phyloP scores from a whole-genome alignment of 73 alveolate genomes.

The Symbiodinium natans region DNA sequence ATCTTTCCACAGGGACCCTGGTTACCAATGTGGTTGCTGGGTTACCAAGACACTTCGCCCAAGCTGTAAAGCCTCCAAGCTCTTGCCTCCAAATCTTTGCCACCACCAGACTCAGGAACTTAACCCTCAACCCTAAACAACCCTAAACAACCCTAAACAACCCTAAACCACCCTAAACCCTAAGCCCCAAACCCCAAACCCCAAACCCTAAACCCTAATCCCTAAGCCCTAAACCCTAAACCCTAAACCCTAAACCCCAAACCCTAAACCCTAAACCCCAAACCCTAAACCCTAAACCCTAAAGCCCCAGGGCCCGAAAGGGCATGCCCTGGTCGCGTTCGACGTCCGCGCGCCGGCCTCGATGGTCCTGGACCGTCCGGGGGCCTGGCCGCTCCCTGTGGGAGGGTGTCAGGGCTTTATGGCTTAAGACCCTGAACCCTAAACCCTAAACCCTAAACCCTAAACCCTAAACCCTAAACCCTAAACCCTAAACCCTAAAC shows the following conservation, averaged over 20 bases:
- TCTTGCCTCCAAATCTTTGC: too few species aligned
- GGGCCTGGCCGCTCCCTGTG: neutral
- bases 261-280: neutral
- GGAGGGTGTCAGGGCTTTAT: neutral
- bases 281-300: neutral
- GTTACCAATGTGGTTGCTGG: too few species aligned
- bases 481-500: too few species aligned
- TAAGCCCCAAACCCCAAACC: neutral
- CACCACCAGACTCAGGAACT: neutral
- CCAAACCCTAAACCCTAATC: neutral
- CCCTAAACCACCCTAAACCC: neutral
- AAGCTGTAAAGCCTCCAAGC: too few species aligned
- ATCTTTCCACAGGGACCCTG: too few species aligned
- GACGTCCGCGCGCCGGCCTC: conserved; percentile 75
- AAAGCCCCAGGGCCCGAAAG: conserved; percentile 62
- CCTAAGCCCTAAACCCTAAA: neutral
- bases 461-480: too few species aligned
- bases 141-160: neutral
- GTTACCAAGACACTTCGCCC: too few species aligned
- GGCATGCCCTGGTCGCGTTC: conserved; percentile 68
- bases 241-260: neutral
- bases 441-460: neutral
- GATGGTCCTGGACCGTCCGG: conserved; percentile 35
- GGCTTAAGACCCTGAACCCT: neutral
- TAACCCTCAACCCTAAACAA: too few species aligned